These are phyloP conservation scores for Mortierella alpina DNA, from an alignment of 192 early-diverging fungal species.

Conservation along the genomic window DNA sequence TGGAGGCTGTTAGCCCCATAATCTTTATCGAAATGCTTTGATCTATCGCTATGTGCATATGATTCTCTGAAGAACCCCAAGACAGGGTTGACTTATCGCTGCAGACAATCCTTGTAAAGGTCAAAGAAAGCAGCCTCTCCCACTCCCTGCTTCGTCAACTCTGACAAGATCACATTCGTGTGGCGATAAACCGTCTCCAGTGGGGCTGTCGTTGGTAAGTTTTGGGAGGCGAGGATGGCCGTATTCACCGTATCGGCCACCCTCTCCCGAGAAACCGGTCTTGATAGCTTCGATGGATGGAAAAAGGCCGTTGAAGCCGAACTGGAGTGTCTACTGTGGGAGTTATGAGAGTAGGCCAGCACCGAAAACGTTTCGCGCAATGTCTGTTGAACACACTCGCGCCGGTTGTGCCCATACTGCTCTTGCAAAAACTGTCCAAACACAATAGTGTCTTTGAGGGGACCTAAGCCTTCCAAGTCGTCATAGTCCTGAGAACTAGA, in stretches of 20 bases:
- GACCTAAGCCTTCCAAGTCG: constrained; percentile 34
- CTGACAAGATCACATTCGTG: constrained; percentile 39
- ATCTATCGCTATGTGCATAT: no score
- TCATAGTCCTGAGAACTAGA: constrained; percentile 10
- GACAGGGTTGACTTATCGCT: constrained; percentile 3
- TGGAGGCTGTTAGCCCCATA: no score
- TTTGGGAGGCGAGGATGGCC: constrained; percentile 72
- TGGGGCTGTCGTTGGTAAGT: constrained; percentile 65
- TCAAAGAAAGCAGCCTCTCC: constrained; percentile 59
- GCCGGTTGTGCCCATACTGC: constrained; percentile 53
- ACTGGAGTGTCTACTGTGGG: constrained; percentile 62
- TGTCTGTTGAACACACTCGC: constrained; percentile 29
- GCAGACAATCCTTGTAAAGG: constrained; percentile 52
- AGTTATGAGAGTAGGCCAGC: constrained; percentile 73
- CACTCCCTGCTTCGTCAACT: constrained; percentile 47
- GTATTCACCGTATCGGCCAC: constrained; percentile 76
- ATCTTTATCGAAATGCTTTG: no score
- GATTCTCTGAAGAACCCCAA: no score
- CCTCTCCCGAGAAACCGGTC: constrained; percentile 55
- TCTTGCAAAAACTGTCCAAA: constrained; percentile 68
- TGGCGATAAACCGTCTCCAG: constrained; percentile 64
- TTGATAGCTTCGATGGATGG: not conserved
- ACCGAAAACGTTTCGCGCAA: constrained; percentile 74
- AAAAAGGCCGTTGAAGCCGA: not conserved
- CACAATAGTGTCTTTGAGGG: constrained; percentile 53